Evolutionary conservation across 2,329 filamentous ascomycete species (phyloP).

Genomic region (Claviceps quebecensis): DNA sequence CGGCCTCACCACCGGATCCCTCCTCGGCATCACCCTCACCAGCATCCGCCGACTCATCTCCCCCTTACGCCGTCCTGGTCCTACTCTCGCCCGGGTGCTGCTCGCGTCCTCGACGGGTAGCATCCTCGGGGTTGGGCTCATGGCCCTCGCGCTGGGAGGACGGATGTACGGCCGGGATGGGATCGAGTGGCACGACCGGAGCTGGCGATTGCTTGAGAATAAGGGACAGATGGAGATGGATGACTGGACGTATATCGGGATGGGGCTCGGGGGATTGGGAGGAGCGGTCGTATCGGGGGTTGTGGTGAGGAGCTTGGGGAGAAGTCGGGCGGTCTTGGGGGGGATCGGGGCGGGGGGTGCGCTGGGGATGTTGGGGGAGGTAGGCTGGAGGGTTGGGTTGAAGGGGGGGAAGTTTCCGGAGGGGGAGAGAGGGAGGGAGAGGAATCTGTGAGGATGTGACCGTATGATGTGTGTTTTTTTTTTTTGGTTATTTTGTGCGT

Average conservation of each 20-base stretch:
- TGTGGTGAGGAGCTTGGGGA: conserved; percentile 17
- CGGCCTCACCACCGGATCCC: conserved; percentile 36
- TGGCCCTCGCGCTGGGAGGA: conserved; percentile 27
- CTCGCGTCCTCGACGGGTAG: conserved; percentile 30
- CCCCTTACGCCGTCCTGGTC: conserved; percentile 15
- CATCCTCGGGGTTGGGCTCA: conserved; percentile 28
- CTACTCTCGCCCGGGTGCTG: conserved; percentile 15
- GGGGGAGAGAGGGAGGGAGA: conserved; percentile 9
- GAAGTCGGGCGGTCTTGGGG: conserved; percentile 26
- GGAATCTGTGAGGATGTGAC: too few species aligned
- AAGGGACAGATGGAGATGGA: conserved; percentile 41
- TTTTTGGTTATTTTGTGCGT: background rate
- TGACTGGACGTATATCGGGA: conserved; percentile 36
- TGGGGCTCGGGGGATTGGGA: conserved; percentile 19
- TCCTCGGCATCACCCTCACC: conserved; percentile 30
- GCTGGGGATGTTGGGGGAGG: conserved; percentile 32
- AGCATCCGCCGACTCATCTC: conserved; percentile 18
- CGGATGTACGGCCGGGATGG: conserved; percentile 42
- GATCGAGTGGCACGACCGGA: conserved; percentile 51
- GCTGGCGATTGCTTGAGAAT: conserved; percentile 47
- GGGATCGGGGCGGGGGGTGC: conserved; percentile 34
- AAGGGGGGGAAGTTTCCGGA: conserved; percentile 26
- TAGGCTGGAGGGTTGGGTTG: conserved; percentile 35
- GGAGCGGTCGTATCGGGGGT: conserved; percentile 17
- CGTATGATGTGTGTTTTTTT: too few species aligned